Percentiles rank a stretch among this genome's conserved stretches.
These are phyloP conservation scores for Fusarium nelsonii DNA, from an alignment of 2,329 filamentous ascomycete species.

Conservation along the genomic window DNA sequence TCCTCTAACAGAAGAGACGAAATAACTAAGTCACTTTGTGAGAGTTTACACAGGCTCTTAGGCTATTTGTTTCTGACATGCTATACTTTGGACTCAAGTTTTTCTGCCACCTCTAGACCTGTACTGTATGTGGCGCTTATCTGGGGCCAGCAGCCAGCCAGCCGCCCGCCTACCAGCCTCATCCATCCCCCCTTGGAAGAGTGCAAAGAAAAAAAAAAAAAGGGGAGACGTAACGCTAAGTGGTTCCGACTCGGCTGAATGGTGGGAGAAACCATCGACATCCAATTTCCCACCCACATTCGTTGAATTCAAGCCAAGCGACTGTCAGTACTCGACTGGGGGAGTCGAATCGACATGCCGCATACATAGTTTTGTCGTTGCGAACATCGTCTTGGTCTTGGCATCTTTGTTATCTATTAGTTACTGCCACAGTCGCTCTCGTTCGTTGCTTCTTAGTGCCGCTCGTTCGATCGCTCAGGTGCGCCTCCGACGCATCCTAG, in stretches of 20 bases:
- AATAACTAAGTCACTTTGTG: no score
- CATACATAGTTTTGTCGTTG: conserved; percentile 16
- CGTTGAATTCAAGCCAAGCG: conserved; percentile 31
- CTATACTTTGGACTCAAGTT: no score
- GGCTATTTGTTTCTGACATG: no score
- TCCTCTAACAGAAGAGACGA: no score
- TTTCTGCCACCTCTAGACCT: no score
- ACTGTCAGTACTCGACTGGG: conserved; percentile 24
- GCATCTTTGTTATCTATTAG: conserved; percentile 15
- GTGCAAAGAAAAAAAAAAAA: conserved; percentile 29
- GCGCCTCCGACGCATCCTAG: conserved; percentile 12
- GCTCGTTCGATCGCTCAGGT: conserved; percentile 11
- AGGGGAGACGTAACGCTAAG: conserved; percentile 41
- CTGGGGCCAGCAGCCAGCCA: conserved; percentile 8
- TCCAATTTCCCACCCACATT: conserved; percentile 47
- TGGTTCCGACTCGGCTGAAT: conserved; percentile 43
- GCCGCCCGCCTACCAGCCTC: background rate
- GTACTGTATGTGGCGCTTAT: conserved; percentile 30
- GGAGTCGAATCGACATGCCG: conserved; percentile 32
- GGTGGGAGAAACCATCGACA: conserved; percentile 46
- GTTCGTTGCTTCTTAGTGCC: conserved; percentile 15
- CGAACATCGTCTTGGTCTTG: conserved; percentile 8
- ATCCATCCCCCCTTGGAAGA: conserved; percentile 4
- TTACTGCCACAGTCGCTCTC: conserved; percentile 4
- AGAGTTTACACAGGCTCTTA: no score